Evolutionary conservation across 2,329 filamentous ascomycete genomes (phyloP), one percentile per base, ranked within the genome.

Genomic region (Elsinoe ampelina): DNA sequence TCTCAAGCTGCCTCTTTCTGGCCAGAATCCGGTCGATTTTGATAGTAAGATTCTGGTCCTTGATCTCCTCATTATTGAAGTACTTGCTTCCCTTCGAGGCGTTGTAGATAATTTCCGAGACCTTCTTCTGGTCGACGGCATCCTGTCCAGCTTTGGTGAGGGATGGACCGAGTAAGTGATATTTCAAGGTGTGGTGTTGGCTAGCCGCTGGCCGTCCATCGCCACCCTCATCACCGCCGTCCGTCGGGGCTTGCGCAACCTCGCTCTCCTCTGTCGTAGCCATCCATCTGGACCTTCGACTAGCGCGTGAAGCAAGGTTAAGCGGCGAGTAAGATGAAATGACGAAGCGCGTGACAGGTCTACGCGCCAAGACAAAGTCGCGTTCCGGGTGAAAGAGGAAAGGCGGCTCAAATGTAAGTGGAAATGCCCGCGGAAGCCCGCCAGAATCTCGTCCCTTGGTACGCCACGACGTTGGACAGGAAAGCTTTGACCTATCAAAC

Each of bases 81-180:
- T 86, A 98, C 69, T 95, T 96, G 63, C 89, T 95, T 48, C 93
- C 93, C 68, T 95, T 96, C 13, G 90, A 96, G 10, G 91, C 90
- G 70, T 95, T 89, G 73, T 96, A 97, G 59, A 98, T 98, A 63
- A 97, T 85, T 64, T 97, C 91, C 2, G 91, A 95, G 51, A 98
- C 90, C 75, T 93, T 95, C 61, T 80, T 80, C 73, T 97, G 93
- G 65, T 98, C 89, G n/a, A 97, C 92, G 13, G 82, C 78, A 66
- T 95, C 89, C 69, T 97, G 91, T 1, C 93, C 93, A 30, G 91
- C 88, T 71, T 98, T 98, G 19, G 90, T 92, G 55, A 97, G 75
- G 5, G 91, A 96, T 0, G 91, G 92, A 0, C 93, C 93, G 0
- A 97, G 78, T 0, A 97, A 80, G 57, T 86, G 86, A 70, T 97